Evolutionary conservation across 177 flowering plant species (phyloP), one percentile per base, ranked within the genome.

Genomic region (Vitis hybrid): DNA sequence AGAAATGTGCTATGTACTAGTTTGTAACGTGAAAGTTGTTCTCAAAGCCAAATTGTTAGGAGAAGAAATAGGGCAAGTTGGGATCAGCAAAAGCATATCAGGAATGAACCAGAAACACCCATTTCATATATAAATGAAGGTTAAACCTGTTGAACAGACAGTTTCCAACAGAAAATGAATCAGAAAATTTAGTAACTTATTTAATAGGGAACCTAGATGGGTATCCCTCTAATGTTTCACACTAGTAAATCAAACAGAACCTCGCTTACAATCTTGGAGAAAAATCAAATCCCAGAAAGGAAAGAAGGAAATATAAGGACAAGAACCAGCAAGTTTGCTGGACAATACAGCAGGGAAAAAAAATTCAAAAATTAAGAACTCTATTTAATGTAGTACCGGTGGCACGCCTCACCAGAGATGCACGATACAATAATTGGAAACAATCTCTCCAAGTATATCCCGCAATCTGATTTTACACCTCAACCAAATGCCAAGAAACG

Each of bases 391-490:
- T 67, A 71, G 73, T 68, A 70, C 65, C 16, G 66, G 74, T 57
- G 63, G 68, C 68, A 55, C 63, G 67, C 71, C 70, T 74, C 64
- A 60, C 78, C 62, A 70, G 75, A 76, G 81, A 78, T 73, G 82
- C 78, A 79, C 71, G 61, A 72, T 69, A 72, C 83, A 72, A 59
- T 61, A 74, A 67, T 63, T 61, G 62, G 72, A 74, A 64, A 60
- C 77, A 81, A 77, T 81, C 81, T 73, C 80, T 69, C 70, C 69
- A 80, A 82, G 79, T 83, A 79, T 80, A 84, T 80, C 81, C 87
- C 81, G 85, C 88, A 84, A 78, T 81, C 85, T 79, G 83, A 85
- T 85, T 84, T 81, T 85, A 85, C 90, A 87, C 72, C 88, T 86
- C 90, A 83, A 84, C 78, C 85, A 82, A 87, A 84, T 76, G 81